Evolutionary conservation across 805 yeast genomes (phyloP).

Genomic region (Ogataea sp.): DNA sequence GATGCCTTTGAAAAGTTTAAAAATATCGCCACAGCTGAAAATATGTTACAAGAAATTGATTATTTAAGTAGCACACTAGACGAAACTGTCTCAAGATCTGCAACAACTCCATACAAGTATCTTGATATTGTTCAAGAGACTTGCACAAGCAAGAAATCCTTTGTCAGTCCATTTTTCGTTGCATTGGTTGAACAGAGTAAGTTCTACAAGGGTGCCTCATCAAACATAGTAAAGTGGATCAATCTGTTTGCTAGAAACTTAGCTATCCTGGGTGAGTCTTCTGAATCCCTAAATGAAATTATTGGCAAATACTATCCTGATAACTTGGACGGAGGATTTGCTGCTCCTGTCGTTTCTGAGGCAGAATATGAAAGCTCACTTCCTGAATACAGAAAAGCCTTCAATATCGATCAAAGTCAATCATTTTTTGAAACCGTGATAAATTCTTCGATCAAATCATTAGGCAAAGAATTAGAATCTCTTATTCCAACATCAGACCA

Average conservation of each 20-base stretch:
- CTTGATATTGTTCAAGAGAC: conserved; percentile 43
- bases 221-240: conserved; percentile 37
- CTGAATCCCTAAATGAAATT: conserved; percentile 11
- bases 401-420: conserved; percentile 5
- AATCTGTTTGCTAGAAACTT: conserved; percentile 37
- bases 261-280: conserved; percentile 53
- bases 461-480: conserved; percentile 16
- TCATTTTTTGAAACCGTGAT: conserved; percentile 29
- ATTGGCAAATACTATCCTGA: conserved; percentile 9
- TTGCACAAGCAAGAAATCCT: conserved; percentile 8
- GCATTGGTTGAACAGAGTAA: conserved; percentile 64
- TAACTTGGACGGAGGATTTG: neutral
- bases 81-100: conserved; percentile 64
- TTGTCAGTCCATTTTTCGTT: conserved; percentile 50
- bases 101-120: conserved; percentile 77
- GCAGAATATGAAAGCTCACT: neutral
- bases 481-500: conserved; percentile 36
- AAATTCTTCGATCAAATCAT: conserved; percentile 18
- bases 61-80: conserved; percentile 61
- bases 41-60: conserved; percentile 10
- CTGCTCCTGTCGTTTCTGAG: neutral
- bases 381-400: neutral
- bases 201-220: conserved; percentile 32
- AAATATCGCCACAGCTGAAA: neutral
- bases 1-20: conserved; percentile 32